Evolutionary conservation across 2,329 filamentous ascomycete genomes (phyloP), one percentile per base, ranked within the genome.

Genomic region (Penicillium sp.): DNA sequence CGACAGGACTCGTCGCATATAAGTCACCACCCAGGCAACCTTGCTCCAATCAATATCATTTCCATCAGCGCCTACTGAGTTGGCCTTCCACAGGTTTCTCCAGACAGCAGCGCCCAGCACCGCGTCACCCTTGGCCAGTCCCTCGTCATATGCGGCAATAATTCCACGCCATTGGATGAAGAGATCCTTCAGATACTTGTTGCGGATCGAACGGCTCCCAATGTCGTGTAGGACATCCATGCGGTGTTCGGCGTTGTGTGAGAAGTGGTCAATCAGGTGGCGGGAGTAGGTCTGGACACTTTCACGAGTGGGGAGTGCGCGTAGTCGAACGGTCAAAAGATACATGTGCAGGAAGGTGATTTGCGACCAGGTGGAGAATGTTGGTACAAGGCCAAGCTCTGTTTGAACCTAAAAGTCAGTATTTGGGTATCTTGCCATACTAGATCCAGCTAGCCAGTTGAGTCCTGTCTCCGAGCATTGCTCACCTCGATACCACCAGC

Each of bases 331-430:
- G 54, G 91, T 90, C 58, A 98, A 77, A 57, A 97, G 84, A 81
- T 96, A 98, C 84, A 99, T 90, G 80, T 99, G 93, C 57, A 99
- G 84, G 83, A 96, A 96, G 35, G 93, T 95, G 45, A 98, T 88
- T 76, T 98, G 93, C 21, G 92, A 91, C 95, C 95, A 99, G 55
- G 91, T 93, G 72, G 88, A 93, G 76, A 99, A 99, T 0, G 92
- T 98, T 1, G 92, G 91, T 31, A 85, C 82, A 19, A 99, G 85
- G 26, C 85, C 85, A 62, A 96, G 85, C 51, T 88, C 91, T 96
- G 23, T 8, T 35, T 9, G 54, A 3, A 31, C 11, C 14, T 14
- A n/a, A 9, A 8, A 3, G 31, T 62, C 53, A 55, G 58, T 39
- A 50, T 21, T 29, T 23, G 25, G 2, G 54, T 21, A 54, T 54